Conservation (phyloP, 345 rosid genomes). For the Ceriops decandra region DNA sequence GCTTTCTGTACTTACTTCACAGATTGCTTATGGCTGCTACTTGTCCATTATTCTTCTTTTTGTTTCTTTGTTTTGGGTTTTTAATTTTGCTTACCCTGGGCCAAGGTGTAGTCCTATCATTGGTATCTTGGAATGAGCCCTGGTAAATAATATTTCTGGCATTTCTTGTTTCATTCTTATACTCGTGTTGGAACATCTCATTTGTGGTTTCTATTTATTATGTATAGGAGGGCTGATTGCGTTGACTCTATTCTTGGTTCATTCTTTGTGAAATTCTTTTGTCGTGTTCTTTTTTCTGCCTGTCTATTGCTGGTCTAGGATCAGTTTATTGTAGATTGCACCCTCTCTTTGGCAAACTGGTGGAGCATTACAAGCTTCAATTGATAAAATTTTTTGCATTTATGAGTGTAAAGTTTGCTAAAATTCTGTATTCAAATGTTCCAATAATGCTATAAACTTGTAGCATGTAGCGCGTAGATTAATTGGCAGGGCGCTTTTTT, state of each 20-base stretch:
- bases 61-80: not conserved
- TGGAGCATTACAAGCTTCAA: not conserved
- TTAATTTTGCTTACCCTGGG: conserved; percentile 53
- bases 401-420: too few relatives aligned
- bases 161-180: not conserved
- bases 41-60: not conserved
- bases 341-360: too few relatives aligned
- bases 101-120: conserved; percentile 61
- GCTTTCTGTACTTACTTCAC: not conserved
- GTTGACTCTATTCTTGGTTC: not conserved
- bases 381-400: too few relatives aligned
- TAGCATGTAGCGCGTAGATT: not conserved
- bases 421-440: not conserved
- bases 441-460: not conserved
- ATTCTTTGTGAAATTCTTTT: not conserved
- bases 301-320: not conserved
- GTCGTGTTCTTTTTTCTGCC: not conserved
- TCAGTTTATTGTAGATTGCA: not conserved
- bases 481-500: not conserved
- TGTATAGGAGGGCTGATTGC: not conserved
- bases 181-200: not conserved
- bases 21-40: conserved; percentile 1
- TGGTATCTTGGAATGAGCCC: conserved; percentile 80
- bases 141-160: conserved; percentile 38
- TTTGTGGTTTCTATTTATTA: not conserved